phyloP scores from a whole-genome alignment of 495 filamentous ascomycete genomes.

The Rhizodiscina lignyota region DNA sequence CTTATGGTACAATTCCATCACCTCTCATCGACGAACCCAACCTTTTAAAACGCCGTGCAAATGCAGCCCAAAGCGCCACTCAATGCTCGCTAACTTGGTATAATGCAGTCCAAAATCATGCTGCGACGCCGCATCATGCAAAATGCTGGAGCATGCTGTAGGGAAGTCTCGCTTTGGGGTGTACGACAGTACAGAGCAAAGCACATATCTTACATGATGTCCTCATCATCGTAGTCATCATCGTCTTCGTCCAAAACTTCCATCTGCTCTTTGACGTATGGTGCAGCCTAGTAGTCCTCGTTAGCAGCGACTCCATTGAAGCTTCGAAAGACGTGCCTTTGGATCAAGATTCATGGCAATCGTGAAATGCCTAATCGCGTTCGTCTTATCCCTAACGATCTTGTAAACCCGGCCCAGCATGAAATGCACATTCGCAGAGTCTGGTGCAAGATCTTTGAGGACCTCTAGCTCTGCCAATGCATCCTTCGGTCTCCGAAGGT shows the following conservation, averaged over 20 bases:
- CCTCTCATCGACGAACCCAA: too few species aligned
- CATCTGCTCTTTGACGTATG: slow-evolving; percentile 85
- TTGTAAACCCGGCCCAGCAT: slow-evolving; percentile 79
- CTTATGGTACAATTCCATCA: too few species aligned
- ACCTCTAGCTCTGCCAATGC: slow-evolving; percentile 67
- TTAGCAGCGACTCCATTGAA: slow-evolving; percentile 10
- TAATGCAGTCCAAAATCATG: too few species aligned
- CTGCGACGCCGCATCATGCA: too few species aligned
- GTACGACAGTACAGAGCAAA: too few species aligned
- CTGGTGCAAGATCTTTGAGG: slow-evolving; percentile 76
- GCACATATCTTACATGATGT: too few species aligned
- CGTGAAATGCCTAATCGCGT: slow-evolving; percentile 81
- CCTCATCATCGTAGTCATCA: slow-evolving; percentile 44
- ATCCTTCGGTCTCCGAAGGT: slow-evolving; percentile 47
- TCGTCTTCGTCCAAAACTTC: slow-evolving; percentile 76
- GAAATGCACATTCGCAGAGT: slow-evolving; percentile 93
- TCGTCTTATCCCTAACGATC: slow-evolving; percentile 54
- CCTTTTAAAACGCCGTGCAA: too few species aligned
- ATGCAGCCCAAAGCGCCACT: too few species aligned
- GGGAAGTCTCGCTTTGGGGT: too few species aligned
- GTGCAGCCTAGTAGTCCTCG: slow-evolving; percentile 45
- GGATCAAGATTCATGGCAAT: slow-evolving; percentile 90
- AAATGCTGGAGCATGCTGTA: too few species aligned
- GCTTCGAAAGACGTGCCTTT: slow-evolving; percentile 46
- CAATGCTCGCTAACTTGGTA: too few species aligned